Evolutionary conservation across 371 early-diverging fungal genomes (phyloP).

Genomic region (Mucor irregularis): DNA sequence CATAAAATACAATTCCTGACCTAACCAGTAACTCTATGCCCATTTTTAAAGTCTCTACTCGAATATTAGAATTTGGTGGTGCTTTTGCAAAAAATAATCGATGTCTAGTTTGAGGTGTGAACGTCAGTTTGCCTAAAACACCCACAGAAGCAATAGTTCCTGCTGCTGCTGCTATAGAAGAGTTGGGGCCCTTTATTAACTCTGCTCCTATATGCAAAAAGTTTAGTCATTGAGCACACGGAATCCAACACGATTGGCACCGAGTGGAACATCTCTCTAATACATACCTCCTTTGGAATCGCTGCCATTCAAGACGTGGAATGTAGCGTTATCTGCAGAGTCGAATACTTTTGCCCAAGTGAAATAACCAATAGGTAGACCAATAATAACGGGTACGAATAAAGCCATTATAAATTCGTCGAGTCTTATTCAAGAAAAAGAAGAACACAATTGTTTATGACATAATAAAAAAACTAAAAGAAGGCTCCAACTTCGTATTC

Average conservation of each 20-base stretch:
- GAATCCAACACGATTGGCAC: not conserved
- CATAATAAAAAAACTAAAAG: no score
- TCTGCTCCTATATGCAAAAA: not conserved
- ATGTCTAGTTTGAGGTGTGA: slow-evolving; percentile 33
- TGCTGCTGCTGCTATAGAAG: slow-evolving; percentile 19
- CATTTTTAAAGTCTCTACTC: slow-evolving; percentile 36
- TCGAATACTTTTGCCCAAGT: slow-evolving; percentile 39
- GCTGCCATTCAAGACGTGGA: not conserved
- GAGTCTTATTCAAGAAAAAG: not conserved
- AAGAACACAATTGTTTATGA: not conserved
- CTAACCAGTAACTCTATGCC: slow-evolving; percentile 37
- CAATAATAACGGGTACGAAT: slow-evolving; percentile 38
- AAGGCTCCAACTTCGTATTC: no score
- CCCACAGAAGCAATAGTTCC: slow-evolving; percentile 28
- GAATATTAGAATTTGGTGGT: slow-evolving; percentile 34
- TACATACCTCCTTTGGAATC: not conserved
- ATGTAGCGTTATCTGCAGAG: slow-evolving; percentile 18
- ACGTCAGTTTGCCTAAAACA: slow-evolving; percentile 27
- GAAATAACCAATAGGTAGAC: slow-evolving; percentile 42
- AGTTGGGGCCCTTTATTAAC: slow-evolving; percentile 14
- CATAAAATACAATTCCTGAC: slow-evolving; percentile 39
- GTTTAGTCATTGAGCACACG: not conserved
- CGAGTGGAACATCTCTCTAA: not conserved
- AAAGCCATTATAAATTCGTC: slow-evolving; percentile 28
- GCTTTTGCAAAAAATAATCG: slow-evolving; percentile 45